Evolutionary conservation across 2,329 filamentous ascomycete genomes (phyloP).

Genomic region (Phyllosticta citrichinensis): DNA sequence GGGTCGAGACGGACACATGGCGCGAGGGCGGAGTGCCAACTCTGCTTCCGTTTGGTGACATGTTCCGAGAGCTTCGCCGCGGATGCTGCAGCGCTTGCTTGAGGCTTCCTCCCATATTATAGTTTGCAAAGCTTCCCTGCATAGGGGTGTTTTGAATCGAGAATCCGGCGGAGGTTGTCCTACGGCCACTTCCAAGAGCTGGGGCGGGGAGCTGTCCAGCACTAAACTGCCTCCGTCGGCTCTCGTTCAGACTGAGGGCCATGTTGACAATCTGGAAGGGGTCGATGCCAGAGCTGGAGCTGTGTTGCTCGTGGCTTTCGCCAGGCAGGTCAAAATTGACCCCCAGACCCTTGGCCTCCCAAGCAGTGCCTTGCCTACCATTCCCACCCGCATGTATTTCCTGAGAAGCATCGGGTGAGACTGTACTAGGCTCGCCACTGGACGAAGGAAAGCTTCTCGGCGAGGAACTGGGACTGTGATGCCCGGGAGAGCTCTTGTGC

Average conservation of each 20-base stretch:
- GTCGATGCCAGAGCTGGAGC: constrained; percentile 53
- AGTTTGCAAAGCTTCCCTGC: constrained; percentile 29
- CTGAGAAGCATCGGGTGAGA: not conserved
- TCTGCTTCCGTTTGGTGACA: constrained; percentile 45
- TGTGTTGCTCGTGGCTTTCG: not conserved
- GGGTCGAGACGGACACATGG: constrained; percentile 18
- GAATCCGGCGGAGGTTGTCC: constrained; percentile 32
- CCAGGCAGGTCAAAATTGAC: not conserved
- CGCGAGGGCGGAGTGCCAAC: constrained; percentile 14
- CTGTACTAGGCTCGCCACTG: not conserved
- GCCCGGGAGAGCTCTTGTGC: constrained; percentile 19
- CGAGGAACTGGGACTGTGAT: constrained; percentile 12
- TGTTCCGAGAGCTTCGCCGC: constrained; percentile 49
- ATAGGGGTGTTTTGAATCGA: constrained; percentile 17
- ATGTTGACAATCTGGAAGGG: constrained; percentile 87
- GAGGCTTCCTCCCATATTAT: constrained; percentile 47
- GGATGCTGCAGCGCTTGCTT: constrained; percentile 64
- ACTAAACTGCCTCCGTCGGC: constrained; percentile 53
- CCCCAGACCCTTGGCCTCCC: not conserved
- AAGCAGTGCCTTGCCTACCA: constrained; percentile 1
- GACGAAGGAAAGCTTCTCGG: constrained; percentile 11
- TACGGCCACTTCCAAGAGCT: constrained; percentile 40
- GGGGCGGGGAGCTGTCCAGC: constrained; percentile 44
- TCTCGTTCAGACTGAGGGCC: constrained; percentile 80
- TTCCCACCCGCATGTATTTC: not conserved